Percentiles rank a stretch among this genome's conserved stretches.
phyloP scores from a whole-genome alignment of 148 eudicot genomes.

The Nyssa sinensis region DNA sequence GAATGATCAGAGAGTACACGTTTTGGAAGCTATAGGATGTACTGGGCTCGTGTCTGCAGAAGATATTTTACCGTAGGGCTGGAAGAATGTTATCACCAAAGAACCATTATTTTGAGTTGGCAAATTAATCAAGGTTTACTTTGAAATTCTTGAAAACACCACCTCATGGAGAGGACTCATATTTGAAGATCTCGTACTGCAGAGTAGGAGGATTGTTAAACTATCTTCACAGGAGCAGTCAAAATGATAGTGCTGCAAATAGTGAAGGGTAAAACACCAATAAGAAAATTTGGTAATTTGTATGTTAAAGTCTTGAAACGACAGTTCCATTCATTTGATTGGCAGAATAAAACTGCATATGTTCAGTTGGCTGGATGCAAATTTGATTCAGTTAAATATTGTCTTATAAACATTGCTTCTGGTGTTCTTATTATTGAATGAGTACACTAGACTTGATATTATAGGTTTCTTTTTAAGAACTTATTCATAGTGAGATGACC shows the following conservation, averaged over 20 bases:
- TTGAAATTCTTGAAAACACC: not conserved
- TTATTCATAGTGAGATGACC: not conserved
- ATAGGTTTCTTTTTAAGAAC: too few species aligned
- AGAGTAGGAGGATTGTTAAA: not conserved
- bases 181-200: not conserved
- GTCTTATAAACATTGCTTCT: too few species aligned
- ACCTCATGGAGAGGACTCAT: not conserved
- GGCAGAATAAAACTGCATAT: not conserved
- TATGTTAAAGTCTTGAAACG: not conserved
- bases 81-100: not conserved
- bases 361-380: not conserved
- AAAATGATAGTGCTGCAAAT: too few species aligned
- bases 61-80: too few species aligned
- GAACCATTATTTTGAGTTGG: not conserved
- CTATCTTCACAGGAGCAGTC: too few species aligned
- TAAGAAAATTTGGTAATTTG: not conserved
- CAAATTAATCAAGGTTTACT: too few species aligned
- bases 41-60: too few species aligned
- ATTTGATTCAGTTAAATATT: not conserved
- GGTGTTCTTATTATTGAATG: too few species aligned
- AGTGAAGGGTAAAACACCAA: not conserved
- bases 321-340: not conserved
- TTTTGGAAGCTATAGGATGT: too few species aligned
- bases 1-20: not conserved
- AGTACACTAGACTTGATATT: too few species aligned